phyloP scores from a whole-genome alignment of 768 basidiomycete genomes.

The Boletus tomentosulus region DNA sequence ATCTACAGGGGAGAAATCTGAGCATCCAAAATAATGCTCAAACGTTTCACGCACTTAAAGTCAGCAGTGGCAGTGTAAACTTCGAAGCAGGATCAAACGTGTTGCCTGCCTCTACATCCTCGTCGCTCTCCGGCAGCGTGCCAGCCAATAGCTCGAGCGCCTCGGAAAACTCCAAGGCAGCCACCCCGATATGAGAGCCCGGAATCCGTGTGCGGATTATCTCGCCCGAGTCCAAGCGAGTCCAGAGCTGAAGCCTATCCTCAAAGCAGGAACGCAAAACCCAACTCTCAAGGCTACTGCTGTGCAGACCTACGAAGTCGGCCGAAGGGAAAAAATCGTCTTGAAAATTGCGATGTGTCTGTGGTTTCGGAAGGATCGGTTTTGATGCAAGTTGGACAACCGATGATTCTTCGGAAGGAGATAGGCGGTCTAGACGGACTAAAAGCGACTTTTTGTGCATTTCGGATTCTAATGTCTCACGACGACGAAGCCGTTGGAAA shows the following conservation, averaged over 20 bases:
- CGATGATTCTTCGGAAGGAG: constrained; percentile 38
- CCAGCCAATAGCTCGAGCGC: constrained; percentile 62
- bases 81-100: constrained; percentile 17
- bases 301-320: constrained; percentile 26
- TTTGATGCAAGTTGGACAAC: constrained; percentile 44
- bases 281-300: constrained; percentile 65
- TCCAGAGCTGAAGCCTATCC: constrained; percentile 58
- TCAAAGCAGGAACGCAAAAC: constrained; percentile 72
- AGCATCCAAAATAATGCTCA: constrained; percentile 5
- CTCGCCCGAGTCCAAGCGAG: constrained; percentile 37
- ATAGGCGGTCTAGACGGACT: constrained; percentile 39
- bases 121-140: constrained; percentile 27
- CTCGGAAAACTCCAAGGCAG: constrained; percentile 69
- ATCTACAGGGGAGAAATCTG: constrained; percentile 16
- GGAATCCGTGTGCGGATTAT: constrained; percentile 37
- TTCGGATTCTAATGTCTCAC: constrained; percentile 39
- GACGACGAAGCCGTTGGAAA: constrained; percentile 32
- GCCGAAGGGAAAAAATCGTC: constrained; percentile 21
- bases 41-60: constrained; percentile 14
- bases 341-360: constrained; percentile 33
- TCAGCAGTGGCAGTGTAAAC: constrained; percentile 14
- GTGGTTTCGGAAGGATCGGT: constrained; percentile 23
- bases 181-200: constrained; percentile 54
- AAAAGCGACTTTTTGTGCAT: constrained; percentile 52
- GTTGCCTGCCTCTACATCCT: constrained; percentile 6